Conservation (phyloP, 768 basidiomycete genomes). For the Boletellus ananas region DNA sequence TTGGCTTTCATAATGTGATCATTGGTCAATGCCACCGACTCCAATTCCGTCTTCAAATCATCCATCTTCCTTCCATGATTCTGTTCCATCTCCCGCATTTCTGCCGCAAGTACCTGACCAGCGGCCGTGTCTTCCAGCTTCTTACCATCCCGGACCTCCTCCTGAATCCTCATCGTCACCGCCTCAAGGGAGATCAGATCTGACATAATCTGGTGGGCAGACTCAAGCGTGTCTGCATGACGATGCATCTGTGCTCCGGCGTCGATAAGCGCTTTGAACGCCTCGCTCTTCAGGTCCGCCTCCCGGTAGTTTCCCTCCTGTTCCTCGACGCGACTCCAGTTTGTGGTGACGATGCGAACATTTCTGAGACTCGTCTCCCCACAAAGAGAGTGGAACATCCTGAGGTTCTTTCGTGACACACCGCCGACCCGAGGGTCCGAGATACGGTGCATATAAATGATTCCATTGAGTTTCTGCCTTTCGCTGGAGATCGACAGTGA, state of each 20-base stretch:
- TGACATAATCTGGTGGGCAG: conserved; percentile 40
- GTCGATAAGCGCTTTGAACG: conserved; percentile 40
- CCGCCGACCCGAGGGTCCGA: conserved; percentile 40
- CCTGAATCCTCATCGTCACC: conserved; percentile 41
- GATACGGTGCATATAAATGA: conserved; percentile 46
- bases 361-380: conserved; percentile 39
- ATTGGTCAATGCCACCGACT: conserved; percentile 31
- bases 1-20: not conserved
- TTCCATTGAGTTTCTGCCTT: conserved; percentile 32
- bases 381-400: conserved; percentile 44
- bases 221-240: conserved; percentile 35
- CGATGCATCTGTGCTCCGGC: conserved; percentile 39
- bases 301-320: conserved; percentile 25
- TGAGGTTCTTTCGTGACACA: conserved; percentile 38
- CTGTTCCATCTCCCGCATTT: conserved; percentile 38
- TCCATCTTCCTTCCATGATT: conserved; percentile 38
- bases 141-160: conserved; percentile 41
- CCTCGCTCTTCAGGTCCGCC: conserved; percentile 32
- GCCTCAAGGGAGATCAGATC: conserved; percentile 35
- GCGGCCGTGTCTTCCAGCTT: conserved; percentile 44
- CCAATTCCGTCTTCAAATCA: conserved; percentile 38
- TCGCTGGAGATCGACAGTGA: not conserved
- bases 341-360: conserved; percentile 45
- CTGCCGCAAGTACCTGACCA: conserved; percentile 40
- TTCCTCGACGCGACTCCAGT: conserved; percentile 37